Percentiles rank a stretch among this genome's conserved stretches.
phyloP scores from a whole-genome alignment of 2,329 filamentous ascomycete genomes.

The Penicillium olsonii region DNA sequence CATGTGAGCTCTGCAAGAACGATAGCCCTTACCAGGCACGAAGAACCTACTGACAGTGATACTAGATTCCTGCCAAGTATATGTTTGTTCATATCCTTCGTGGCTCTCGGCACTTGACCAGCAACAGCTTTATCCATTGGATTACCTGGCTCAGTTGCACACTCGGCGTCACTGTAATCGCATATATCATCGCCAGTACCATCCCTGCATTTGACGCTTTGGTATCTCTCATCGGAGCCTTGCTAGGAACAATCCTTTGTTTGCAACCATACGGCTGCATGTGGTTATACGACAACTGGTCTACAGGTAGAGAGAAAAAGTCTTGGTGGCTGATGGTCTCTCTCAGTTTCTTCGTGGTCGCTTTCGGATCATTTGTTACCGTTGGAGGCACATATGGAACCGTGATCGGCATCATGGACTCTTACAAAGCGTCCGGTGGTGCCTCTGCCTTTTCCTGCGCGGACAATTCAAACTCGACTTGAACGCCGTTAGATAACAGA shows the following conservation, averaged over 20 bases:
- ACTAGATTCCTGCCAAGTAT: conserved; percentile 17
- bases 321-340: conserved; percentile 1
- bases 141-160: conserved; percentile 22
- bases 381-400: conserved; percentile 1
- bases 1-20: conserved; percentile 9
- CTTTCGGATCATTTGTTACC: not conserved
- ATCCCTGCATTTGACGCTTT: conserved; percentile 24
- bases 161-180: conserved; percentile 14
- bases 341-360: conserved; percentile 1
- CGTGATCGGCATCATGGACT: not conserved
- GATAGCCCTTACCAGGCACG: not conserved
- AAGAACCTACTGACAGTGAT: not conserved
- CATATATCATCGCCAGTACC: conserved; percentile 23
- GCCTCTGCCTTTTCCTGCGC: not conserved
- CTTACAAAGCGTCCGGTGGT: not conserved
- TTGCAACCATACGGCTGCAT: conserved; percentile 22
- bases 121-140: conserved; percentile 21
- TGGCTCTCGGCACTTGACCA: conserved; percentile 15
- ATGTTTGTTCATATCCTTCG: conserved; percentile 20
- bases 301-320: not conserved
- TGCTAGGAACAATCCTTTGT: conserved; percentile 21
- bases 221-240: conserved; percentile 20
- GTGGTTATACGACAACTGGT: conserved; percentile 39
- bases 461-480: conserved; percentile 3
- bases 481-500: no score